Base-by-base conservation (phyloP, 495 filamentous ascomycete species). In the Mycothermus thermophilus region DNA sequence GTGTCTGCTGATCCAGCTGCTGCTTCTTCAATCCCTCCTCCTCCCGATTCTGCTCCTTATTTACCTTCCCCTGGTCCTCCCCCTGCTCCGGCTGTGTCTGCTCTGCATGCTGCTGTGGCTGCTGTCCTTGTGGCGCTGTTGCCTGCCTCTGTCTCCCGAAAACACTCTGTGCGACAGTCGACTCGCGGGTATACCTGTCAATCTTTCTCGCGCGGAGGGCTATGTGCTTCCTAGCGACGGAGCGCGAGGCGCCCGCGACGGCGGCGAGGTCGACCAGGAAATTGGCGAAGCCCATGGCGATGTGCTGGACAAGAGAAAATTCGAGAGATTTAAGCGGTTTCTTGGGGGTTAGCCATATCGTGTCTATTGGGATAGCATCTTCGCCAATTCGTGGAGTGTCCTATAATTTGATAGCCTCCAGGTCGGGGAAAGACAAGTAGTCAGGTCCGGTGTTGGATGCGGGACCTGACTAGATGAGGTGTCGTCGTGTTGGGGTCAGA, bases 191-290 rank as follows among this genome's bases (percentile, higher is more conserved):
- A 53, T 80, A 95, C 38, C 79, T 57, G 56, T 93, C 79, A 17
- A 90, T 57, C 54, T 96, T 85, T 36, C 73, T 67, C 26, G 71
- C 64, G 12, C 86, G 78, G 42, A 95, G 69, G 11, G 73, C 73
- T 30, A 83, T 57, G 59, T 96, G 90, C 59, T 84, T 83, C 44
- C 69, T 62, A 11, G 80, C 82, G 31, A 99, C 69, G 8, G 74
- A 67, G 29, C 75, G 74, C 37, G 83, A 78, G 50, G 81, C 87
- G 63, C 73, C 77, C 50, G 80, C 69, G 25, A 94, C 65, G 41
- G 80, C 77, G 39, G 80, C 75, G 41, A 79, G 69, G 62, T 95
- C 87, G 37, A 93, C 63, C 32, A 93, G 60, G 40, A 67, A 48
- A 39, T 67, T 57, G 34, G 55, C 61, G 47, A 69, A 51, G 38